Evolutionary conservation across 2,329 filamentous ascomycete genomes (phyloP), one percentile per base, ranked within the genome.

Genomic region (Colletotrichum somersetense): DNA sequence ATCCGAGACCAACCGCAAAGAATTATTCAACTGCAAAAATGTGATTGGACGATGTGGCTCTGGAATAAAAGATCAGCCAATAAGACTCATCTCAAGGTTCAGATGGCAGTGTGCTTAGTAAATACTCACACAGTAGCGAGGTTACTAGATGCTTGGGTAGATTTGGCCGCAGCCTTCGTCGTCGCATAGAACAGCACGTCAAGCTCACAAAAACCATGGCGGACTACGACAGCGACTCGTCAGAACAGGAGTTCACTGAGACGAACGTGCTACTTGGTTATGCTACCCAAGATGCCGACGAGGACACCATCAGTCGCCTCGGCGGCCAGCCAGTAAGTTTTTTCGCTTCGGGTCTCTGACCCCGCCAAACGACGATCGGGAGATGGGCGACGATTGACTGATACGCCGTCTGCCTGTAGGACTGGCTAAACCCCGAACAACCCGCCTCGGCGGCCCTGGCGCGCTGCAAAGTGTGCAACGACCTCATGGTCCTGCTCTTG

Each of bases 261-360:
- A 98, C 96, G 8, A 94, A 93, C 75, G 95, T 98, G 2, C 89
- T 98, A 1, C 88, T 99, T 16, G 96, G 96, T 5, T 99, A 97
- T 81, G 93, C 94, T 3, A 93, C 93, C 1, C 91, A 91, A 79
- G 93, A 97, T 67, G 84, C 90, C 18, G 92, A 91, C 67, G 91
- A 94, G 74, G 96, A 99, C 81, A 88, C 89, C 16, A 92, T 97
- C 78, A 98, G 94, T 81, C 93, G 96, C 76, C 86, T 99, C 14
- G 96, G 96, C 75, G 96, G 96, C 66, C 88, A 86, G 77, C 94
- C 96, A 64, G 96, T 98, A 91, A 77, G 91, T 84, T 50, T 53
- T 58, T 48, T 58, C 48, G 50, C 64, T 12, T 2, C 26, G 18
- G 38, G 59, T 23, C n/a, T 30, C 44, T 57, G 26, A 40, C 53